A percentile compares a stretch with the other conserved stretches of the same genome.
Evolutionary conservation across 106 monocot genomes (phyloP).

Genomic region (Apostasia shenzhenica): DNA sequence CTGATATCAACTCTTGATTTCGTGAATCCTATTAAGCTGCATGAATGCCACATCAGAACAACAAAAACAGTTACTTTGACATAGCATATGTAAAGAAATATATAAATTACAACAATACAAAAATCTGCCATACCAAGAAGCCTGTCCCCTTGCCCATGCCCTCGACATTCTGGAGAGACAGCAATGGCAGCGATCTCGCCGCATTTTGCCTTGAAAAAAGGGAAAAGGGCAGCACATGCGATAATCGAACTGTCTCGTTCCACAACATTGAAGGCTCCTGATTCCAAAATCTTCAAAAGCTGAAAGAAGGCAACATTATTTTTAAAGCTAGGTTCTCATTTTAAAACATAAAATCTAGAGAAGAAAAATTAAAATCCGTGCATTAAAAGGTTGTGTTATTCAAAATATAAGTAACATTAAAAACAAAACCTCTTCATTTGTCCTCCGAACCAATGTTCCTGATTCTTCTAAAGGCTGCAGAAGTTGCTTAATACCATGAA

Average conservation of each 20-base stretch:
- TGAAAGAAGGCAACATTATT: conserved; percentile 14
- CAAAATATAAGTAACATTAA: not conserved
- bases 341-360: not conserved
- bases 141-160: conserved; percentile 91
- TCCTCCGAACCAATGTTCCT: conserved; percentile 18
- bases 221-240: conserved; percentile 85
- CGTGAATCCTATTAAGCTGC: too few relatives aligned
- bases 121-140: conserved; percentile 60
- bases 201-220: conserved; percentile 66
- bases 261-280: conserved; percentile 51
- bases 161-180: conserved; percentile 85
- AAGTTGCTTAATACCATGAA: conserved; percentile 24
- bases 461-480: conserved; percentile 20
- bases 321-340: not conserved
- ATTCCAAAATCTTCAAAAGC: conserved; percentile 57
- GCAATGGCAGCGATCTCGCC: conserved; percentile 88
- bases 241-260: conserved; percentile 94
- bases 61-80: too few relatives aligned
- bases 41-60: too few relatives aligned
- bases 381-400: not conserved
- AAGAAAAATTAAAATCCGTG: conserved; percentile 1
- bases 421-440: conserved; percentile 21
- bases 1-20: too few relatives aligned
- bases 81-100: too few relatives aligned
- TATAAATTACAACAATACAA: not conserved